These are phyloP conservation scores for Ustilago trichophora DNA, from an alignment of 1,284 basidiomycete genomes.

Conservation along the genomic window DNA sequence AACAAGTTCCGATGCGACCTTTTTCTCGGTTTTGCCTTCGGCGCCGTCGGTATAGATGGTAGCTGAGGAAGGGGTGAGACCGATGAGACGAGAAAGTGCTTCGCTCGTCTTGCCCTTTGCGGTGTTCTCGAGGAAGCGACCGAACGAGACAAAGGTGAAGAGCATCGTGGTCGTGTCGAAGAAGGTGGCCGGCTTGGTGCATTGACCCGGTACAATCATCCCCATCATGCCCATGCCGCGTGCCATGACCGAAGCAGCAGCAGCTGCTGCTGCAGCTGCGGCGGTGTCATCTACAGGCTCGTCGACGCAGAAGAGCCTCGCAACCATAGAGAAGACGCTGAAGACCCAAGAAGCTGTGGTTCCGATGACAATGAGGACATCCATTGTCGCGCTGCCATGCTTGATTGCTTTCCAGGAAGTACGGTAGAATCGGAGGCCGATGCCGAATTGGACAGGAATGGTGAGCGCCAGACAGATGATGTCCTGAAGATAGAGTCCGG, in stretches of 20 bases:
- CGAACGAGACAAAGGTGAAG: constrained; percentile 94
- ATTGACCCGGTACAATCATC: constrained; percentile 65
- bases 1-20: constrained; percentile 90
- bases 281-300: neutral
- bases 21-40: constrained; percentile 78
- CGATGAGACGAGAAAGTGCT: constrained; percentile 93
- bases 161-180: constrained; percentile 99
- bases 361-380: constrained; percentile 94
- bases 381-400: constrained; percentile 85
- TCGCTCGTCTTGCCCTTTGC: constrained; percentile 97
- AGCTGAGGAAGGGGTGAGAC: constrained; percentile 91
- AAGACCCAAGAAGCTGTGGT: constrained; percentile 93
- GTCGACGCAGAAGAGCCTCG: constrained; percentile 50
- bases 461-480: constrained; percentile 83
- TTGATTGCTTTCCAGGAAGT: constrained; percentile 89
- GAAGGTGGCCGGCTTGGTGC: constrained; percentile 85
- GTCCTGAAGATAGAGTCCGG: constrained; percentile 79
- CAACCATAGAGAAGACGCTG: constrained; percentile 76
- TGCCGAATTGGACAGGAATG: constrained; percentile 90
- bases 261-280: neutral
- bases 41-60: constrained; percentile 80
- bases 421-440: constrained; percentile 86
- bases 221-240: constrained; percentile 26
- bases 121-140: constrained; percentile 92
- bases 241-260: neutral